phyloP scores from a whole-genome alignment of 73 alveolate species.

The Stentor coeruleus region DNA sequence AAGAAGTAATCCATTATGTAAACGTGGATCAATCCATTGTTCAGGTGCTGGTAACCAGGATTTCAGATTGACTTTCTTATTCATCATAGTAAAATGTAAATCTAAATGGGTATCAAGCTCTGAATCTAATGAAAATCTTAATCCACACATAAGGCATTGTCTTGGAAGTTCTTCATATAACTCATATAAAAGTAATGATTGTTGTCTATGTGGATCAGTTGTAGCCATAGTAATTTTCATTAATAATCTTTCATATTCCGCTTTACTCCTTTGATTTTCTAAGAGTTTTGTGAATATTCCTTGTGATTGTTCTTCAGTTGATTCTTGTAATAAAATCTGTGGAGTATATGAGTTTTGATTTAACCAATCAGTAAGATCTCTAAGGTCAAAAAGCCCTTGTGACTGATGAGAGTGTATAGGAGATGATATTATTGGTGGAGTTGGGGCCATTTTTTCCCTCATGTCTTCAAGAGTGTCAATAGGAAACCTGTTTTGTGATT shows the following conservation, averaged over 20 bases:
- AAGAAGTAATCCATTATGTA: not conserved
- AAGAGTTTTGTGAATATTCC: not conserved
- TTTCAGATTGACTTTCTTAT: not conserved
- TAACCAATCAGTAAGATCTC: not conserved
- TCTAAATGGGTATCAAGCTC: constrained; percentile 6
- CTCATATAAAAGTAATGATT: not conserved
- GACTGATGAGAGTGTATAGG: constrained; percentile 10
- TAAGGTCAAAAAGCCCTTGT: not conserved
- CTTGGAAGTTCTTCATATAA: constrained; percentile 19
- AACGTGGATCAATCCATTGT: constrained; percentile 18
- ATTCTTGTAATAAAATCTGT: not conserved
- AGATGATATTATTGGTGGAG: constrained; percentile 8
- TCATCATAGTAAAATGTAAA: not conserved
- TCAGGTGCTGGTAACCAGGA: not conserved
- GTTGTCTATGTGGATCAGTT: not conserved
- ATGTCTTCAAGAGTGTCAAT: constrained; percentile 11
- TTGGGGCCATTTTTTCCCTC: constrained; percentile 21
- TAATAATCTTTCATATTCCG: not conserved
- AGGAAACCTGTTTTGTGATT: constrained; percentile 17
- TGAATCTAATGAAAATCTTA: not conserved
- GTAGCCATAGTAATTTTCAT: not conserved
- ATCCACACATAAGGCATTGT: constrained; percentile 22
- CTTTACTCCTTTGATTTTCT: constrained; percentile 1
- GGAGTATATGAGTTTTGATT: constrained; percentile 1
- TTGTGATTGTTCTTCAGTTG: not conserved